Conservation (phyloP, 768 basidiomycete species). For the Solioccasus polychromus region DNA sequence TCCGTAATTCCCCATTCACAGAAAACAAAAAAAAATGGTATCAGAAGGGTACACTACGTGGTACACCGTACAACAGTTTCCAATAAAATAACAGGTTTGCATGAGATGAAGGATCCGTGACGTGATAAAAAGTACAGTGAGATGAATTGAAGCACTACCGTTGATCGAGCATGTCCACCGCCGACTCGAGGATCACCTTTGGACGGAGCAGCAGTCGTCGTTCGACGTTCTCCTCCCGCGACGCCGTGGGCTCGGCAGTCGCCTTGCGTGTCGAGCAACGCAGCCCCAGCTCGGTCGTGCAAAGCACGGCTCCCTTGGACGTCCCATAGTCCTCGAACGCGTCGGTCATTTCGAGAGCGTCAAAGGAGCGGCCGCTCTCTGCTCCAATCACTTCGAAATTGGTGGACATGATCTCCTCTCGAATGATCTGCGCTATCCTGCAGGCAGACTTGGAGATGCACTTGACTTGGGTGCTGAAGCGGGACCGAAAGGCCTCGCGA, state of each 20-base stretch:
- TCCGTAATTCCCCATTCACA: too few relatives aligned
- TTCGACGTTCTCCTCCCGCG: constrained; percentile 47
- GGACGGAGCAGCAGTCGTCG: constrained; percentile 61
- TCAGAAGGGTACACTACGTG: too few relatives aligned
- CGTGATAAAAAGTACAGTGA: too few relatives aligned
- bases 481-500: constrained; percentile 40
- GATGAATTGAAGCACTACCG: too few relatives aligned
- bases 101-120: too few relatives aligned
- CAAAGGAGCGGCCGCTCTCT: constrained; percentile 51
- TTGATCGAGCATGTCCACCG: constrained; percentile 47
- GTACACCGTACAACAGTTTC: too few relatives aligned
- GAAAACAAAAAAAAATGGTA: too few relatives aligned
- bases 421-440: constrained; percentile 58
- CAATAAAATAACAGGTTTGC: too few relatives aligned
- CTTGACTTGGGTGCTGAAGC: constrained; percentile 59
- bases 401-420: constrained; percentile 76
- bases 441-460: constrained; percentile 65
- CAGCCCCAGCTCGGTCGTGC: constrained; percentile 71
- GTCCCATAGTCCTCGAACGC: constrained; percentile 59
- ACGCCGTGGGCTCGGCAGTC: constrained; percentile 17
- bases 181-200: constrained; percentile 78
- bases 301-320: constrained; percentile 52
- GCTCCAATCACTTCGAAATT: constrained; percentile 68
- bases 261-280: constrained; percentile 55
- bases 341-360: constrained; percentile 53